Evolutionary conservation across 2,329 filamentous ascomycete species (phyloP).

Genomic region (Truncatella angustata): DNA sequence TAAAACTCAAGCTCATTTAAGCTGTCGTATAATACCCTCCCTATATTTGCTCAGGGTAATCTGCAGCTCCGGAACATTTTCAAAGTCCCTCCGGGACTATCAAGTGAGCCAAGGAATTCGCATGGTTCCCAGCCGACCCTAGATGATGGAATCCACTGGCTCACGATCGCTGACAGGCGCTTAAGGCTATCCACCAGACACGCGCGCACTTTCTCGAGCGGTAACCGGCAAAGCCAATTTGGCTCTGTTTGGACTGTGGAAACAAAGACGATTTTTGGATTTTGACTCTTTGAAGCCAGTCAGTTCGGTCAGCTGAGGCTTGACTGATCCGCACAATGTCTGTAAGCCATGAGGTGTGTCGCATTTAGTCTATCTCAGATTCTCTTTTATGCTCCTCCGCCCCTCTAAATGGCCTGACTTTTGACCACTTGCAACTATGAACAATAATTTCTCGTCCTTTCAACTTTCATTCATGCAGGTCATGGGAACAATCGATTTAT

Average conservation of each 20-base stretch:
- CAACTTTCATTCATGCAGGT: conserved; percentile 11
- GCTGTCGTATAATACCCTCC: not conserved
- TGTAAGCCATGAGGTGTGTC: conserved; percentile 8
- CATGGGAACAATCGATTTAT: conserved; percentile 12
- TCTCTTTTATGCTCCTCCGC: conserved; percentile 9
- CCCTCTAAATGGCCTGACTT: conserved; percentile 22
- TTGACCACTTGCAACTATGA: conserved; percentile 5
- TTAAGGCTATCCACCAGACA: conserved; percentile 19
- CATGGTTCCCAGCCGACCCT: conserved; percentile 5
- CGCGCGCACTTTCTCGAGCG: conserved; percentile 15
- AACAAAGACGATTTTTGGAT: conserved; percentile 20
- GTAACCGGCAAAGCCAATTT: conserved; percentile 22
- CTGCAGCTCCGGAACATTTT: not conserved
- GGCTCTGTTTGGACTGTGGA: conserved; percentile 14
- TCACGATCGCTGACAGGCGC: conserved; percentile 20
- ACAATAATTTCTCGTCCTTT: conserved; percentile 9
- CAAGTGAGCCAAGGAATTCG: conserved; percentile 2
- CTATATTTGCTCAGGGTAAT: no score
- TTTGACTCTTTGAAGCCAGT: conserved; percentile 13
- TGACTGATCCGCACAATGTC: conserved; percentile 3
- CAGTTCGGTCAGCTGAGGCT: conserved; percentile 9
- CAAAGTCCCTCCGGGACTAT: not conserved
- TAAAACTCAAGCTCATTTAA: not conserved
- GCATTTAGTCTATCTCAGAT: not conserved
- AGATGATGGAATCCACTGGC: conserved; percentile 25